These are phyloP conservation scores for Brasilioporus rufonigricans DNA, from an alignment of 768 basidiomycete genomes.

Conservation along the genomic window DNA sequence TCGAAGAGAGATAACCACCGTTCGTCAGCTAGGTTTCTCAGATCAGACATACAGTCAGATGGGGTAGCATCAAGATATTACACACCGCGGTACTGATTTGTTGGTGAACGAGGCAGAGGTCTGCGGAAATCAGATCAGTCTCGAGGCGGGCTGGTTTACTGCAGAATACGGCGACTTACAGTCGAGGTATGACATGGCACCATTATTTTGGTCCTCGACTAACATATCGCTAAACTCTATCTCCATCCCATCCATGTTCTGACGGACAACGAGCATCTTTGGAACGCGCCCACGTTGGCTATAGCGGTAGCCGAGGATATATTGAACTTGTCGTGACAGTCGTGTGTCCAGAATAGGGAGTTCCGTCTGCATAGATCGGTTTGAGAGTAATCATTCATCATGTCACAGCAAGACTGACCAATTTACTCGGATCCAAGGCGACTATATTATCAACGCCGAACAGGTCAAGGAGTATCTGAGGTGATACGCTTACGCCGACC, in stretches of 20 bases:
- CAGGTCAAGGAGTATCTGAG: constrained; percentile 77
- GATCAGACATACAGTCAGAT: constrained; percentile 1
- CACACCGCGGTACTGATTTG: constrained; percentile 31
- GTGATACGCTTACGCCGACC: constrained; percentile 82
- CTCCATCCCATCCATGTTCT: constrained; percentile 90
- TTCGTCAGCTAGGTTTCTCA: constrained; percentile 24
- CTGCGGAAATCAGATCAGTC: constrained; percentile 13
- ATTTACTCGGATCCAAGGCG: constrained; percentile 54
- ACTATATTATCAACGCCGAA: constrained; percentile 82
- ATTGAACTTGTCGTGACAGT: constrained; percentile 81
- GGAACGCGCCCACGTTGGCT: constrained; percentile 50
- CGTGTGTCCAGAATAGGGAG: constrained; percentile 71
- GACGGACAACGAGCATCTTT: constrained; percentile 77
- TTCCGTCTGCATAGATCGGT: constrained; percentile 45
- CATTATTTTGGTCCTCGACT: constrained; percentile 96
- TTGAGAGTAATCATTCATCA: neutral
- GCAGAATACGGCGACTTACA: constrained; percentile 49
- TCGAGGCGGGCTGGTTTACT: neutral
- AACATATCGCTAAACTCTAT: constrained; percentile 97
- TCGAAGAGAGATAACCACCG: constrained; percentile 29
- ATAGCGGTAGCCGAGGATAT: constrained; percentile 73
- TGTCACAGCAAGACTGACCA: constrained; percentile 46
- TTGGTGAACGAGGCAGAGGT: constrained; percentile 34
- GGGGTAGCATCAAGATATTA: neutral
- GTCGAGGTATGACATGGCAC: constrained; percentile 87